Evolutionary conservation across 306 rosid species (phyloP).

Genomic region (Prunus mira): DNA sequence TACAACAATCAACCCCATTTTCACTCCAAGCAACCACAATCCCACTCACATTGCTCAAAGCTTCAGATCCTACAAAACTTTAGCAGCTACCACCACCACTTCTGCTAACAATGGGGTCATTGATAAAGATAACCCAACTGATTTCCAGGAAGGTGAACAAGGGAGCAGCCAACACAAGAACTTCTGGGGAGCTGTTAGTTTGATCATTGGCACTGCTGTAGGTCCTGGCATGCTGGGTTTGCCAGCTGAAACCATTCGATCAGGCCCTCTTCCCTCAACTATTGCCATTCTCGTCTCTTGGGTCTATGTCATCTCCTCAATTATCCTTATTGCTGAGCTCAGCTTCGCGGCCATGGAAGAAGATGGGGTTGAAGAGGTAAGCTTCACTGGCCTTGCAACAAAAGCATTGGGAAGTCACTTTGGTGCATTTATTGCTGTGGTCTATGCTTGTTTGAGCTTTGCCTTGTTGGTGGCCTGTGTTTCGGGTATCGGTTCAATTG

Average conservation of each 20-base stretch:
- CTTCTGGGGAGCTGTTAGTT: conserved; percentile 60
- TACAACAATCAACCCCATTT: background rate
- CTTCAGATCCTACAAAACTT: background rate
- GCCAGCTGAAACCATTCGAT: conserved; percentile 42
- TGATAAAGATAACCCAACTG: background rate
- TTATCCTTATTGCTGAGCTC: conserved; percentile 54
- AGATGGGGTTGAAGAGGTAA: conserved; percentile 49
- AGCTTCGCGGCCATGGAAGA: conserved; percentile 54
- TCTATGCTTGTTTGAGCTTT: conserved; percentile 39
- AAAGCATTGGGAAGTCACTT: conserved; percentile 34
- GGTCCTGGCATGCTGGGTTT: conserved; percentile 60
- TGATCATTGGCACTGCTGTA: conserved; percentile 49
- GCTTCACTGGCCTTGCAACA: conserved; percentile 49
- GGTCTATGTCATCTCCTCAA: conserved; percentile 55
- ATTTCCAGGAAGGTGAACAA: conserved; percentile 1
- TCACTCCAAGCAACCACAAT: background rate
- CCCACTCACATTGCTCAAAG: conserved; percentile 1
- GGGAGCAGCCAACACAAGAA: conserved; percentile 21
- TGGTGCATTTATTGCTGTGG: conserved; percentile 48
- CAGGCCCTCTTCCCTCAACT: conserved; percentile 58
- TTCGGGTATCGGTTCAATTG: conserved; percentile 52
- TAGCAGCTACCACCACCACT: background rate
- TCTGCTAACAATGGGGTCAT: background rate
- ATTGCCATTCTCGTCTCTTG: conserved; percentile 44
- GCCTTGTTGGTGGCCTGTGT: conserved; percentile 55